Evolutionary conservation across 2,329 filamentous ascomycete genomes (phyloP).

Genomic region (Fusarium xylarioides): DNA sequence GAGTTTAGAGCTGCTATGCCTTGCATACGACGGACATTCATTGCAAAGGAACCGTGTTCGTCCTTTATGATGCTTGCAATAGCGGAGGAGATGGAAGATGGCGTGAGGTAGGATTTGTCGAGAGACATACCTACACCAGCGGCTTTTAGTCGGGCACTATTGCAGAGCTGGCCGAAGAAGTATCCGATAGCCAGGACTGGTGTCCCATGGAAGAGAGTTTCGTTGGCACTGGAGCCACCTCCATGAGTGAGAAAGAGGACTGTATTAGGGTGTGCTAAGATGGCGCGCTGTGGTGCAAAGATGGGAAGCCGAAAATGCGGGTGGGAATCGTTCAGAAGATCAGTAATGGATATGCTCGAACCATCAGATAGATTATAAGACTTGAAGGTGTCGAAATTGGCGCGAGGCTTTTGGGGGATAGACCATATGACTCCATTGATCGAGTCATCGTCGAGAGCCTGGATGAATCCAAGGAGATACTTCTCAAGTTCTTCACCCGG

Average conservation of each 20-base stretch:
- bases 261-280: conserved; percentile 48
- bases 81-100: conserved; percentile 45
- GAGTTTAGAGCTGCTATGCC: conserved; percentile 51
- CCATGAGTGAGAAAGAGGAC: conserved; percentile 53
- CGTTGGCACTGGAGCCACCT: conserved; percentile 53
- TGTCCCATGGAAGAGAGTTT: conserved; percentile 51
- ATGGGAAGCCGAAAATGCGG: conserved; percentile 44
- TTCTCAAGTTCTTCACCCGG: conserved; percentile 42
- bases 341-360: conserved; percentile 2
- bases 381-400: conserved; percentile 32
- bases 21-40: conserved; percentile 50
- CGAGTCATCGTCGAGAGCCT: conserved; percentile 35
- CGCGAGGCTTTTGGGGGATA: conserved; percentile 37
- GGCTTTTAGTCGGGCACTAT: conserved; percentile 47
- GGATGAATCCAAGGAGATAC: conserved; percentile 46
- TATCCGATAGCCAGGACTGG: conserved; percentile 49
- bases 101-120: conserved; percentile 50
- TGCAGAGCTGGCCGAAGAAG: conserved; percentile 55
- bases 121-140: conserved; percentile 49
- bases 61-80: conserved; percentile 43
- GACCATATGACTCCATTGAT: conserved; percentile 55
- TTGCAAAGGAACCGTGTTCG: conserved; percentile 41
- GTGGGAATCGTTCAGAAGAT: conserved; percentile 44
- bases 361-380: conserved; percentile 22
- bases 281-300: conserved; percentile 54